These are phyloP conservation scores for Tothia fuscella DNA, from an alignment of 2,329 filamentous ascomycete species.

Conservation along the genomic window DNA sequence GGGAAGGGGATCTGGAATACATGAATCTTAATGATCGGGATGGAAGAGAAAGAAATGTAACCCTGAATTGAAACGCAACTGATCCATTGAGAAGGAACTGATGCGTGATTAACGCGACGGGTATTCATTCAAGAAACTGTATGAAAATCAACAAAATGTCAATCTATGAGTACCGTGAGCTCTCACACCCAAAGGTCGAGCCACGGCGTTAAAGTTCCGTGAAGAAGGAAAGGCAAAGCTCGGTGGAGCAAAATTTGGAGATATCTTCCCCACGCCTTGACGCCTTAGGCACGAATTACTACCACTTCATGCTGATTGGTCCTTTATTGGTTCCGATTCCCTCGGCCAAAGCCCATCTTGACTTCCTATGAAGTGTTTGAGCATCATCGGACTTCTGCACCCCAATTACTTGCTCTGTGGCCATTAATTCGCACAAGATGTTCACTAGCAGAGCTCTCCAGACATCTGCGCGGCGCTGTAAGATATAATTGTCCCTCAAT, in stretches of 20 bases:
- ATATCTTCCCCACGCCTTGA: no score
- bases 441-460: conserved; percentile 5
- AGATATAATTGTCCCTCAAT: background rate
- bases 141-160: conserved; percentile 8
- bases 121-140: conserved; percentile 2
- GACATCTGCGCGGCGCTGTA: conserved; percentile 5
- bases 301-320: no score
- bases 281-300: no score
- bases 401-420: no score
- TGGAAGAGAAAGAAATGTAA: conserved; percentile 2
- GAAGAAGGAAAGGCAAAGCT: background rate
- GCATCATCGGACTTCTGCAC: no score
- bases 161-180: conserved; percentile 5
- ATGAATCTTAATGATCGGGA: no score
- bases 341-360: no score
- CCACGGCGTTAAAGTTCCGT: background rate
- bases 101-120: conserved; percentile 10
- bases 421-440: conserved; percentile 1
- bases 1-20: no score
- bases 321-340: no score
- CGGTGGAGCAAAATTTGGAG: no score
- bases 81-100: background rate
- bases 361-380: no score
- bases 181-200: conserved; percentile 6
- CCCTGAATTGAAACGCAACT: conserved; percentile 9